Base-by-base conservation (phyloP, 164 flowering plant genomes). In the Annona squamosa region DNA sequence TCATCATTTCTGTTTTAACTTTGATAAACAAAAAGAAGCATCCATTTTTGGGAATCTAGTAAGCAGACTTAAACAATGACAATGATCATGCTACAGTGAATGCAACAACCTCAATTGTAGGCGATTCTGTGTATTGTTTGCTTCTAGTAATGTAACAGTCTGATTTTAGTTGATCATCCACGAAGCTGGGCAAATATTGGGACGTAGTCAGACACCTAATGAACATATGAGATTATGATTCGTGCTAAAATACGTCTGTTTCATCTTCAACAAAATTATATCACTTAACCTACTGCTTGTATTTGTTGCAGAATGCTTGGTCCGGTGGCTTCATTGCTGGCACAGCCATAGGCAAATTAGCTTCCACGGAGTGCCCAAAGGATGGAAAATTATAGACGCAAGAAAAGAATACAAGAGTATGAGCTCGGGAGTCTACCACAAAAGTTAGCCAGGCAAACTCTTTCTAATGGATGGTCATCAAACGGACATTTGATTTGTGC, bases 281-380 rank as follows among this genome's bases (percentile, higher is more conserved):
- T n/a, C 3, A 26, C 6, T 10, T 9, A 10, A 12, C 68, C 13
- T 18, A 7, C 37, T 37, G 37, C 41, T 65, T 9, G 48, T 19
- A 42, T 66, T 62, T 72, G 75, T 73, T 75, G 73, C 90, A 94
- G 97, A 94, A 91, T 85, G 99, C 99, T 52, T 94, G 99, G 99
- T 86, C 97, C 4, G 99, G 99, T 74, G 99, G 97, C 69, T 90
- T 87, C 74, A 94, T 94, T 79, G 99, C 99, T 3, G 97, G 99
- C 63, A 89, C 97, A 56, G 86, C 79, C 66, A 90, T 94, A 16
- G 97, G 96, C 26, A 77, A 80, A 67, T 79, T 81, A 59, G 90
- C 79, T 0, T 46, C 46, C 26, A 68, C 26, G 67, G 48, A 63
- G 43, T 73, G 73, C 10, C 48, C 4, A 18, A 67, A 66, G 57